These are phyloP conservation scores for Arthrobotrys sinensis DNA, from an alignment of 2,329 filamentous ascomycete genomes.

Conservation along the genomic window DNA sequence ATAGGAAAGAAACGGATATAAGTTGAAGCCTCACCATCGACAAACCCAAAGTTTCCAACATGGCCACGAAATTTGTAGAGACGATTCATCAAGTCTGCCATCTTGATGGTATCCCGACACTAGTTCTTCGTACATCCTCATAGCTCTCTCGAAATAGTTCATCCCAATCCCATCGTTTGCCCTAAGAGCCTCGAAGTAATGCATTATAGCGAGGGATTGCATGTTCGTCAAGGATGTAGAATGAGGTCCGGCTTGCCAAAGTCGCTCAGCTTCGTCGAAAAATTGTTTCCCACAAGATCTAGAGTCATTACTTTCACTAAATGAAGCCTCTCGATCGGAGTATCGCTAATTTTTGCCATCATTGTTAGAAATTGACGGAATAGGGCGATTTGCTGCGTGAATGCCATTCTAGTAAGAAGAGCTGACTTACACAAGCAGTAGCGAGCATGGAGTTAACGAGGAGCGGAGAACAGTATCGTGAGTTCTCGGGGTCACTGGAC, in stretches of 20 bases:
- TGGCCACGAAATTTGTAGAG: constrained; percentile 34
- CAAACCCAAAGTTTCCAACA: constrained; percentile 52
- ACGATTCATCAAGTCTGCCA: background rate
- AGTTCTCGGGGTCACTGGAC: constrained; percentile 7
- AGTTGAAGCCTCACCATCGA: constrained; percentile 27
- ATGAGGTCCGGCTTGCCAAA: constrained; percentile 18
- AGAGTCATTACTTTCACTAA: constrained; percentile 12
- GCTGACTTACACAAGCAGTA: constrained; percentile 41
- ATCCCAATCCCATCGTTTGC: constrained; percentile 47
- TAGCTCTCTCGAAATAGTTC: constrained; percentile 23
- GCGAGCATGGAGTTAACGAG: constrained; percentile 50
- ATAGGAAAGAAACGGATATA: background rate
- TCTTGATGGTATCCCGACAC: background rate
- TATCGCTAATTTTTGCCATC: constrained; percentile 3
- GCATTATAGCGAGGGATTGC: constrained; percentile 49
- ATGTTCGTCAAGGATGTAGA: constrained; percentile 40
- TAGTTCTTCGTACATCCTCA: constrained; percentile 41
- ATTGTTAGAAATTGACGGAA: background rate
- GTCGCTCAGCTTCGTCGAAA: constrained; percentile 42
- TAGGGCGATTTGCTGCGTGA: background rate
- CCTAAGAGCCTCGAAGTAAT: constrained; percentile 40
- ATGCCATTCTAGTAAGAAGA: background rate
- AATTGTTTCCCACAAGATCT: constrained; percentile 37
- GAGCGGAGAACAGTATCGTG: constrained; percentile 47
- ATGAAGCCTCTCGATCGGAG: constrained; percentile 45